These are phyloP conservation scores for Tremella yokohamensis DNA, from an alignment of 768 basidiomycete genomes.

Conservation along the genomic window DNA sequence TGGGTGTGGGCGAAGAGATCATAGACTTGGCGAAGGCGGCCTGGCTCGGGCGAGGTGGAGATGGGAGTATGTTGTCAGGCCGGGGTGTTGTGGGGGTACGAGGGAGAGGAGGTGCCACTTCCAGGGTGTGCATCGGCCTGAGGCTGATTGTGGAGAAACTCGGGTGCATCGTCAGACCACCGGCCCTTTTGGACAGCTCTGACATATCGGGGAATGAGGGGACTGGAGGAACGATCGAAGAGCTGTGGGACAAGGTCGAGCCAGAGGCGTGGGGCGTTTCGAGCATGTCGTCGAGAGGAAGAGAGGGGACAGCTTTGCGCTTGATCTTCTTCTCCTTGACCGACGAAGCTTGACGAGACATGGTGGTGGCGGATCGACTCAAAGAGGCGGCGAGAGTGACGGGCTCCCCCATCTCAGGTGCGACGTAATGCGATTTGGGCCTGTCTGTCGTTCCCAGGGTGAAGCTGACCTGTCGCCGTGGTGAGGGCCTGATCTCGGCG, in stretches of 20 bases:
- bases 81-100: background rate
- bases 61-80: background rate
- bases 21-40: no score
- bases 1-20: no score
- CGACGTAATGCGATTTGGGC: no score
- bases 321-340: conserved; percentile 27
- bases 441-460: no score
- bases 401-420: no score
- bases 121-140: conserved; percentile 1
- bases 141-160: no score
- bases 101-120: conserved; percentile 10
- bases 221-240: background rate
- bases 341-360: conserved; percentile 19
- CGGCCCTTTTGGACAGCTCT: no score
- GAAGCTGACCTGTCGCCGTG: no score
- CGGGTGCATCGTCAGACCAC: no score
- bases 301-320: conserved; percentile 28
- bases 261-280: no score
- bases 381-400: conserved; percentile 15
- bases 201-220: conserved; percentile 3
- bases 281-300: conserved; percentile 1
- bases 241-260: no score
- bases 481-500: background rate
- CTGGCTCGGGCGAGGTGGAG: background rate
- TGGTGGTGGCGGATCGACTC: conserved; percentile 19